Base-by-base conservation (phyloP, 2,329 filamentous ascomycete species). In the Aspergillus puulaauensis region DNA sequence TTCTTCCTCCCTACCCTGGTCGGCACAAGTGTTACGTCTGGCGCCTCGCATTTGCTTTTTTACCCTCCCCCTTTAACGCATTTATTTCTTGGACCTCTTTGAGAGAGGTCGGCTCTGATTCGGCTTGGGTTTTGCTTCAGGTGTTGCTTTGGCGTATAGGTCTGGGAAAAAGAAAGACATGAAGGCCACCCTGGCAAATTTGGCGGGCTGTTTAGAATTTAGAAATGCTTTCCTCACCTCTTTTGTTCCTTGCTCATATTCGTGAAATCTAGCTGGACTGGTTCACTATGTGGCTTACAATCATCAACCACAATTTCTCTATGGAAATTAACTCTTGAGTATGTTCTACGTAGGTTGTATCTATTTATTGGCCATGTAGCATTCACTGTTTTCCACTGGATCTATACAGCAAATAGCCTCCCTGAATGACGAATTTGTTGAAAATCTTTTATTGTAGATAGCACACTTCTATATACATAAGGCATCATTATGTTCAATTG, bases 191-290 rank as follows among this genome's bases (percentile, higher is more conserved):
- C 40, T 49, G 56, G 45, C 23, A 40, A 45, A 19, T 44, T 23
- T 35, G 56, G 56, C 48, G 41, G 48, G 33, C 19, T 24, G 23
- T 40, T 40, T 54, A 58, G 56, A 54, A 41, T 54, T 35, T 54
- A 50, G 56, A 53, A 44, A 40, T 35, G 39, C 35, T 50, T 19
- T 17, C 15, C 19, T 43, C 4, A 19, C 19, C 43, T 31, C 7
- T 6, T 50, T 46, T 35, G 15, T 12, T 47, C 40, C 50, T 51
- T 21, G 17, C 49, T 31, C 49, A 49, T 35, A 33, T 37, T 47
- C 2, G 21, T 48, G 48, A 15, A 52, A 47, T 47, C 33, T 46
- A 43, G 52, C 41, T 54, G 43, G 43, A 39, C 52, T 47, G 31
- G 31, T 47, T 54, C 33, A 31, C 44, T 19, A 17, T 48, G 23